phyloP scores from a whole-genome alignment of 2,329 filamentous ascomycete species.

The Gnomoniopsis smithogilvyi region DNA sequence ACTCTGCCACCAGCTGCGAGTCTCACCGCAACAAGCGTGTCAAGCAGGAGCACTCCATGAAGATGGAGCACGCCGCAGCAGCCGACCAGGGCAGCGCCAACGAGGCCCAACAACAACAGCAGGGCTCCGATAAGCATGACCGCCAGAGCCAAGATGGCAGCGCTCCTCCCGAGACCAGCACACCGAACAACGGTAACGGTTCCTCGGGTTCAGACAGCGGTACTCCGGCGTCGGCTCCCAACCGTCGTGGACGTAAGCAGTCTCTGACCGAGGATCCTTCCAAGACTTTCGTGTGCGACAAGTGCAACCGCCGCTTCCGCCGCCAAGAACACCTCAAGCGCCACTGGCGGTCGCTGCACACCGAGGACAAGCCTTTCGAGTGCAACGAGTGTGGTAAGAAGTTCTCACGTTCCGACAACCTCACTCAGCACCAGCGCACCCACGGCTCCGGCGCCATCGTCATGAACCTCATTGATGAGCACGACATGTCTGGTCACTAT shows the following conservation, averaged over 20 bases:
- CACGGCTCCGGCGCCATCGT: slow-evolving; percentile 87
- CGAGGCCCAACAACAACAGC: slow-evolving; percentile 32
- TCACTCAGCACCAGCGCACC: slow-evolving; percentile 91
- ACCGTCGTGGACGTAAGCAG: slow-evolving; percentile 96
- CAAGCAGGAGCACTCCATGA: slow-evolving; percentile 48
- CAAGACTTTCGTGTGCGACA: slow-evolving; percentile 96
- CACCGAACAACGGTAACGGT: slow-evolving; percentile 27
- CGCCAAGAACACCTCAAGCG: slow-evolving; percentile 98
- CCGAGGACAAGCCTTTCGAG: slow-evolving; percentile 97
- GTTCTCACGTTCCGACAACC: slow-evolving; percentile 96
- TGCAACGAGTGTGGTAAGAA: slow-evolving; percentile 98
- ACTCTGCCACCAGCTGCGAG: slow-evolving; percentile 48
- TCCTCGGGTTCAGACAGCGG: slow-evolving; percentile 34
- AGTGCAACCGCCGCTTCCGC: slow-evolving; percentile 96
- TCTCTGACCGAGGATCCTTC: slow-evolving; percentile 95
- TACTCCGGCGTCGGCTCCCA: slow-evolving; percentile 58
- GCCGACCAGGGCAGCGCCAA: slow-evolving; percentile 24
- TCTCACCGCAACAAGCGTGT: slow-evolving; percentile 54
- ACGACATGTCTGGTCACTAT: slow-evolving; percentile 43
- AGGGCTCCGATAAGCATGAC: slow-evolving; percentile 22
- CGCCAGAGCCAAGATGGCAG: slow-evolving; percentile 23
- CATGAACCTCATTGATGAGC: slow-evolving; percentile 80
- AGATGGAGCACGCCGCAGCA: slow-evolving; percentile 42
- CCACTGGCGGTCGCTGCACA: slow-evolving; percentile 97
- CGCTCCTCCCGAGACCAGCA: slow-evolving; percentile 30